Conservation (phyloP, 495 filamentous ascomycete genomes). For the Stereocaulon alpinum region DNA sequence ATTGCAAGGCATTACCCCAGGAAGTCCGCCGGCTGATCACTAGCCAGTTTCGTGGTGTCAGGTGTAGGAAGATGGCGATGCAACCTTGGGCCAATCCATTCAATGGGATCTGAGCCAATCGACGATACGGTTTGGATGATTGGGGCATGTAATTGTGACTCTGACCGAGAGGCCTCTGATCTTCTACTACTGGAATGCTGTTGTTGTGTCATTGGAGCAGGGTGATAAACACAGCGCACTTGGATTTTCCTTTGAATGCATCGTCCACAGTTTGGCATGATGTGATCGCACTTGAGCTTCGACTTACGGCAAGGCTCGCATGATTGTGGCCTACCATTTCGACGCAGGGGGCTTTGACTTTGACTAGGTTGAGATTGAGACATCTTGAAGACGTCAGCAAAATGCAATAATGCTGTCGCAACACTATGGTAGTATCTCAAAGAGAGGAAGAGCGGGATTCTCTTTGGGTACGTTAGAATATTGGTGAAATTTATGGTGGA, state of each 20-base stretch:
- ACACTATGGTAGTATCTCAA: no score
- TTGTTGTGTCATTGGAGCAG: conserved; percentile 33
- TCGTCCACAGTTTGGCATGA: conserved; percentile 30
- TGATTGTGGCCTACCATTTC: conserved; percentile 40
- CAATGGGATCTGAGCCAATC: neutral
- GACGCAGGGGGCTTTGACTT: conserved; percentile 21
- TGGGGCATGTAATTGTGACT: neutral
- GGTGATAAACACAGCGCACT: conserved; percentile 35
- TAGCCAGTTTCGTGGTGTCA: neutral
- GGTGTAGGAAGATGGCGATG: conserved; percentile 2
- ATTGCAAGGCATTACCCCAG: conserved; percentile 34
- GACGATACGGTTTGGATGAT: neutral
- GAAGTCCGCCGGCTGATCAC: conserved; percentile 29
- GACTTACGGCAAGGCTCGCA: conserved; percentile 45
- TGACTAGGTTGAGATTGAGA: neutral
- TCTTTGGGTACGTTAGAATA: no score
- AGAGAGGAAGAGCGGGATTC: no score
- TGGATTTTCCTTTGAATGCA: conserved; percentile 29
- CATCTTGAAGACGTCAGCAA: neutral
- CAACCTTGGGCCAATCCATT: conserved; percentile 1
- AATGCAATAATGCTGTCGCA: neutral
- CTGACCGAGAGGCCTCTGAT: neutral
- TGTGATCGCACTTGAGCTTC: conserved; percentile 42
- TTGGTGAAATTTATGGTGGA: no score
- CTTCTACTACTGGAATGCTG: conserved; percentile 1